Evolutionary conservation across 441 rosid species (phyloP).

Genomic region (Breynia disticha): DNA sequence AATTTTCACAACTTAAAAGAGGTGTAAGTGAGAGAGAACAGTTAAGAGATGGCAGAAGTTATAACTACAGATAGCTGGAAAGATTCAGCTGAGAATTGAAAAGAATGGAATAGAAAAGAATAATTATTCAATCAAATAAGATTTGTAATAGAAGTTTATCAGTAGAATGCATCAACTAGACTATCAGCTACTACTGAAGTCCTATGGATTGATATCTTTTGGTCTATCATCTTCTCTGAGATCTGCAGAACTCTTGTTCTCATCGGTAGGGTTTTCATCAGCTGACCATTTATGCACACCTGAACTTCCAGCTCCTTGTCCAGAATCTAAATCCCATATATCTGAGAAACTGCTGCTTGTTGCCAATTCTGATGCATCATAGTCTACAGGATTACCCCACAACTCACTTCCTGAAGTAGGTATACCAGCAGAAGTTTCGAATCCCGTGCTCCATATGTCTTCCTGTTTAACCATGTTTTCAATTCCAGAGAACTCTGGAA

Average conservation of each 20-base stretch:
- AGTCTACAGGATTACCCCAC: constrained; percentile 39
- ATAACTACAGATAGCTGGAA: background rate
- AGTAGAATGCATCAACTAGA: constrained; percentile 11
- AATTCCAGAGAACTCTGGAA: constrained; percentile 26
- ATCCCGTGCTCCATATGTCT: constrained; percentile 56
- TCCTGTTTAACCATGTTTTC: constrained; percentile 37
- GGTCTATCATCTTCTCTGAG: constrained; percentile 19
- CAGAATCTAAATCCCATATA: constrained; percentile 47
- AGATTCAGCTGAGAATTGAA: background rate
- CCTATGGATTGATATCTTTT: constrained; percentile 26
- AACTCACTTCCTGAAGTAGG: constrained; percentile 36
- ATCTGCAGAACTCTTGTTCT: constrained; percentile 21
- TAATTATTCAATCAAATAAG: constrained; percentile 17
- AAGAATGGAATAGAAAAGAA: background rate
- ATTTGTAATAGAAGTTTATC: constrained; percentile 6
- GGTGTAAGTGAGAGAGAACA: constrained; percentile 1
- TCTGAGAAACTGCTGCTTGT: constrained; percentile 40
- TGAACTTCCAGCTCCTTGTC: constrained; percentile 39
- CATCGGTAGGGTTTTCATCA: constrained; percentile 23
- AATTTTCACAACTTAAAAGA: constrained; percentile 20
- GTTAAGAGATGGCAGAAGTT: background rate
- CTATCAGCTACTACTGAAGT: constrained; percentile 12
- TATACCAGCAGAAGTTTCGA: constrained; percentile 34
- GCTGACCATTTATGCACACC: constrained; percentile 35
- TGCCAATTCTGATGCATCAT: constrained; percentile 40